phyloP scores from a whole-genome alignment of 1,139 yeast species.

The Suhomyces guaymorum region DNA sequence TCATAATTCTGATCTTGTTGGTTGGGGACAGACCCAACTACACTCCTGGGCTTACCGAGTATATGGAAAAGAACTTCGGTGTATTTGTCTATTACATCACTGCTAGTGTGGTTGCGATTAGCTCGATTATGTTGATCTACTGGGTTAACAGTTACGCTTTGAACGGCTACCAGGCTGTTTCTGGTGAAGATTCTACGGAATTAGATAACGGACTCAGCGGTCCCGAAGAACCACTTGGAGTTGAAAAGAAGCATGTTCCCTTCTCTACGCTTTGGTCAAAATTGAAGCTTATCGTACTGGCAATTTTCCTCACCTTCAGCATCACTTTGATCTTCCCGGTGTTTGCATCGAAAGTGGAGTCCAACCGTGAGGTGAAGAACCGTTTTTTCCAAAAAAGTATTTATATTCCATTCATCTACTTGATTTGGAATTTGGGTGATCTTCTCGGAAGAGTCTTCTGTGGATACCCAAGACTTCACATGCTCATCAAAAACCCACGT shows the following conservation, averaged over 20 bases:
- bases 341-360: conserved; percentile 72
- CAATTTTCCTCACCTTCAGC: conserved; percentile 76
- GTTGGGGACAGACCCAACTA: conserved; percentile 32
- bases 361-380: conserved; percentile 42
- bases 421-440: conserved; percentile 91
- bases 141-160: conserved; percentile 31
- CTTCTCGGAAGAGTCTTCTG: conserved; percentile 73
- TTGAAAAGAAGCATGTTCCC: conserved; percentile 38
- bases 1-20: conserved; percentile 59
- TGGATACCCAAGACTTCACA: conserved; percentile 46
- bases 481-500: conserved; percentile 41
- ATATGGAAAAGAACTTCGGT: conserved; percentile 45
- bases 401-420: conserved; percentile 74
- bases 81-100: conserved; percentile 69
- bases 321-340: conserved; percentile 84
- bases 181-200: conserved; percentile 3
- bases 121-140: conserved; percentile 45
- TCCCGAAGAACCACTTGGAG: not conserved
- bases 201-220: conserved; percentile 2
- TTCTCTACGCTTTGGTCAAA: conserved; percentile 55
- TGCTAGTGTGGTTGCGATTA: conserved; percentile 60
- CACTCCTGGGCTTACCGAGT: conserved; percentile 11
- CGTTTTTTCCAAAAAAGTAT: conserved; percentile 46
- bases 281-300: conserved; percentile 59
- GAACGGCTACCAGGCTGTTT: conserved; percentile 17